Conservation (phyloP, 2,329 filamentous ascomycete genomes). For the Ceratocystis harringtonii region DNA sequence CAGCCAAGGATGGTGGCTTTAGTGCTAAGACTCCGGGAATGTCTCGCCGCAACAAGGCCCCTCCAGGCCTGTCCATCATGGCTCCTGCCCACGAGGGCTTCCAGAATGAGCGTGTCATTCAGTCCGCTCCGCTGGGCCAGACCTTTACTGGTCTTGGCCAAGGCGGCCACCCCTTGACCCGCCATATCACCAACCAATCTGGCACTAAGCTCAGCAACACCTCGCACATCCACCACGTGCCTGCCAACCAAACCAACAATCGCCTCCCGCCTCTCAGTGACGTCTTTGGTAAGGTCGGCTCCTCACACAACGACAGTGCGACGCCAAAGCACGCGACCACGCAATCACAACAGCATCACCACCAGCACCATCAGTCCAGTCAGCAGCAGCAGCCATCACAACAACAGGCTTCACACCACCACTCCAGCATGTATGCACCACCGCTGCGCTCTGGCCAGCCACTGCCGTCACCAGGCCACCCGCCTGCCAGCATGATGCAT, state of each 20-base stretch:
- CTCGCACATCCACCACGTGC: conserved; percentile 81
- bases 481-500: conserved; percentile 33
- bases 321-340: not conserved
- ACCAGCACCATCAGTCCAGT: not conserved
- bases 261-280: conserved; percentile 86
- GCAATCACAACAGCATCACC: conserved; percentile 6
- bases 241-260: conserved; percentile 78
- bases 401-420: conserved; percentile 22
- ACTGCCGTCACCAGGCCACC: conserved; percentile 64
- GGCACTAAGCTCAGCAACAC: conserved; percentile 62
- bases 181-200: conserved; percentile 66
- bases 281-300: conserved; percentile 63
- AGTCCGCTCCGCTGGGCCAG: conserved; percentile 87
- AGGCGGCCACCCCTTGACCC: conserved; percentile 58
- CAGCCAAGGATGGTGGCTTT: conserved; percentile 33
- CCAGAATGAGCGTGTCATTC: conserved; percentile 84
- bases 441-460: conserved; percentile 39
- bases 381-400: conserved; percentile 7
- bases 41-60: conserved; percentile 61
- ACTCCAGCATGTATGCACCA: conserved; percentile 35
- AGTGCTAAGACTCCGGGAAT: conserved; percentile 58
- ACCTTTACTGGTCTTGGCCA: conserved; percentile 78
- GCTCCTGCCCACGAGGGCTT: conserved; percentile 85
- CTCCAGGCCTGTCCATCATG: conserved; percentile 85
- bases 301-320: conserved; percentile 42